Conservation (phyloP, 1,139 yeast genomes). For the Nakaseomyces bracarensis region DNA sequence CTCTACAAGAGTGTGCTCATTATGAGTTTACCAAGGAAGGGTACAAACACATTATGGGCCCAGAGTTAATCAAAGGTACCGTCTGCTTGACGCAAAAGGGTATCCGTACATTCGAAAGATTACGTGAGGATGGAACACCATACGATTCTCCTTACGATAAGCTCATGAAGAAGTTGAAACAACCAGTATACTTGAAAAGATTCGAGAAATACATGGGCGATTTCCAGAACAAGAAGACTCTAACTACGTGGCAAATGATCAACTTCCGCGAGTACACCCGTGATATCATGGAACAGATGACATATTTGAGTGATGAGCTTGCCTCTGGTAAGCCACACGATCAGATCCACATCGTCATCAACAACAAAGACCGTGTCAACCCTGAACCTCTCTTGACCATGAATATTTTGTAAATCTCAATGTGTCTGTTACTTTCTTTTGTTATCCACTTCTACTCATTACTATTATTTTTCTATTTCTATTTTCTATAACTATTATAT, state of each 20-base stretch:
- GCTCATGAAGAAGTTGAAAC: background rate
- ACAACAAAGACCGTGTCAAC: background rate
- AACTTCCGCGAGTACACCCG: slow-evolving; percentile 5
- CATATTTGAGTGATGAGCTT: background rate
- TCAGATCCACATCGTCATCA: background rate
- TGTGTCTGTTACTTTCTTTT: too few relatives aligned
- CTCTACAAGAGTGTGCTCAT: slow-evolving; percentile 4
- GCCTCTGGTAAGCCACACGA: background rate
- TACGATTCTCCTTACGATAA: background rate
- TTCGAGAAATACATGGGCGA: slow-evolving; percentile 3
- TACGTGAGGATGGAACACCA: background rate
- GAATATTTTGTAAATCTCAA: background rate
- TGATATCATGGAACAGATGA: slow-evolving; percentile 3
- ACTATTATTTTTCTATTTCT: too few relatives aligned
- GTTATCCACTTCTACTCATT: too few relatives aligned
- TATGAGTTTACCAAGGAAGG: slow-evolving; percentile 5
- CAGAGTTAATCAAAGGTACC: background rate
- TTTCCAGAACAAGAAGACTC: background rate
- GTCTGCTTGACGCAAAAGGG: slow-evolving; percentile 2
- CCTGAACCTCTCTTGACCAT: background rate
- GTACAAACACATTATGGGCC: slow-evolving; percentile 3
- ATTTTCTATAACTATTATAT: too few relatives aligned
- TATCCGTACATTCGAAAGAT: background rate
- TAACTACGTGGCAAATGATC: slow-evolving; percentile 5
- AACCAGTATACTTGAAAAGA: background rate